phyloP scores from a whole-genome alignment of 768 basidiomycete genomes.

The Lactifluus hygrophoroides region DNA sequence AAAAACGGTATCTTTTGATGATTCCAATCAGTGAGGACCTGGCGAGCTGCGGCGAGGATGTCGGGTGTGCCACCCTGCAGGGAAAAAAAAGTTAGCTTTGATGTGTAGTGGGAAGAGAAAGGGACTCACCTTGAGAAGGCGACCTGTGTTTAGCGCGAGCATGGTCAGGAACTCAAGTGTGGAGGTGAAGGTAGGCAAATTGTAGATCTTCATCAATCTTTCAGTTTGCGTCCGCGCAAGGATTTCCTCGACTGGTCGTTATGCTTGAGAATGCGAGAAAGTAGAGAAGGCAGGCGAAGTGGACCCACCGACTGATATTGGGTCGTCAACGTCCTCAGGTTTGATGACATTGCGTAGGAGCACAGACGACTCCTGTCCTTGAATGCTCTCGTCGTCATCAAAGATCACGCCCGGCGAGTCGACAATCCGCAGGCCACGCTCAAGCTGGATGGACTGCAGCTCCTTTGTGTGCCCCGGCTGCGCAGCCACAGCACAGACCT shows the following conservation, averaged over 20 bases:
- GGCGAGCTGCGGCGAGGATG: slow-evolving; percentile 69
- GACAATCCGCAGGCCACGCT: slow-evolving; percentile 84
- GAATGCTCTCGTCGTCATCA: slow-evolving; percentile 59
- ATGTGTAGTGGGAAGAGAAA: neutral
- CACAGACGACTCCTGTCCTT: slow-evolving; percentile 44
- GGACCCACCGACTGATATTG: slow-evolving; percentile 72
- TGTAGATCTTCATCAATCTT: slow-evolving; percentile 79
- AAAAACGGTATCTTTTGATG: slow-evolving; percentile 27
- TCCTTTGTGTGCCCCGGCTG: slow-evolving; percentile 93
- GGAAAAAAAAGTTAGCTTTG: too few relatives aligned
- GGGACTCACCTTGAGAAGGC: slow-evolving; percentile 63
- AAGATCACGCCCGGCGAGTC: slow-evolving; percentile 99
- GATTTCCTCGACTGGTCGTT: slow-evolving; percentile 75
- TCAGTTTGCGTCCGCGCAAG: slow-evolving; percentile 57
- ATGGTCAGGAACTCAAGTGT: slow-evolving; percentile 84
- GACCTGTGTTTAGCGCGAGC: slow-evolving; percentile 74
- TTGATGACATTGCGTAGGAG: slow-evolving; percentile 83
- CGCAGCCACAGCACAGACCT: slow-evolving; percentile 92
- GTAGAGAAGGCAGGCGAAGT: too few relatives aligned
- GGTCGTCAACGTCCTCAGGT: slow-evolving; percentile 87
- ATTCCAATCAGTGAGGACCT: slow-evolving; percentile 63
- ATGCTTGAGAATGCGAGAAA: neutral
- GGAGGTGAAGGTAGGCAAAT: slow-evolving; percentile 63
- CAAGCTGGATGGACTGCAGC: slow-evolving; percentile 83
- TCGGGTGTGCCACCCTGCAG: slow-evolving; percentile 85